Base-by-base conservation (phyloP, 257 asterid genomes). In the Plantago major region DNA sequence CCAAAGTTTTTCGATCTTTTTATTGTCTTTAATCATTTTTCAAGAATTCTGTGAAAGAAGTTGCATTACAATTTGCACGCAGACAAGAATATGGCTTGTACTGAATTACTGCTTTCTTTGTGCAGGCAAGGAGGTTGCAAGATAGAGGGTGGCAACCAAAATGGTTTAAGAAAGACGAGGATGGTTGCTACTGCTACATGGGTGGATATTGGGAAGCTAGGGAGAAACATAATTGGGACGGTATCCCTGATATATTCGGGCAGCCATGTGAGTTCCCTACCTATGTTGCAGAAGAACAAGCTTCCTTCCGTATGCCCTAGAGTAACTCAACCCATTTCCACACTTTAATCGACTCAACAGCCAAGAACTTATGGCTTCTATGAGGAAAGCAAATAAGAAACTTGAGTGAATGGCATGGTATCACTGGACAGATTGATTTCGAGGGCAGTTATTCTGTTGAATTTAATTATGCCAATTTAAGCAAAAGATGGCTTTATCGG, bases 171-270 rank as follows among this genome's bases (percentile, higher is more conserved):
- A 86, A 78, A 78, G 96, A 89, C n/a, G 96, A 80, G 60, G 90
- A 89, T 11, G 99, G 95, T 26, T 81, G 88, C 69, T 93, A 93
- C 58, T 71, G 73, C 1, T 89, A 93, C 69, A 46, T 19, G 26
- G 96, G 97, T 26, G 99, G 97, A 43, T 88, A 88, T 69, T 91
- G 97, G 98, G 98, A 91, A 66, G 81, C 92, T n/a, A 81, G 88
- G 72, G 97, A 79, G 71, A 81, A 77, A 72, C 83, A 66, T 1
- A 75, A 86, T 22, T 91, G 97, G 97, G 89, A 74, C 3, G 95
- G 76, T 3, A 91, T 86, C 62, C 87, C 88, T 38, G 90, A 91
- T 64, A 71, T 91, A 73, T 88, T 91, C 43, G 81, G 86, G 62
- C 91, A 84, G 68, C 73, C 84, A 3, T 73, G 78, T 58, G 90